Conservation (phyloP, 805 yeast species). For the Scheffersomyces stipitis region DNA sequence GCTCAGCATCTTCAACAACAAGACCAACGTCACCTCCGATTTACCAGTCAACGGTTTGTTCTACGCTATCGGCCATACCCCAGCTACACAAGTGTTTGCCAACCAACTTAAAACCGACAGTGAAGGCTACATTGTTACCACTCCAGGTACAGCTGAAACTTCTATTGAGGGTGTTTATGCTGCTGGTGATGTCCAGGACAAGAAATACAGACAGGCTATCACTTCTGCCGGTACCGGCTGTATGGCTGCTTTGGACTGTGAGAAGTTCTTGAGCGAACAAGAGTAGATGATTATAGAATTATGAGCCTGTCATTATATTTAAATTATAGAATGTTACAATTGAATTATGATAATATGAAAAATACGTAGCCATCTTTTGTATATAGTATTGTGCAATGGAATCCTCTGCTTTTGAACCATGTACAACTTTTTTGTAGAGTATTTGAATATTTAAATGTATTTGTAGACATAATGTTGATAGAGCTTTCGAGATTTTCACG, state of each 20-base stretch:
- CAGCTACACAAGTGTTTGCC: slow-evolving; percentile 83
- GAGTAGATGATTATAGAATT: no score
- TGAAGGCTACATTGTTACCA: slow-evolving; percentile 83
- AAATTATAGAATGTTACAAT: no score
- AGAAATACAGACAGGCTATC: slow-evolving; percentile 95
- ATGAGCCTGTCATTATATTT: no score
- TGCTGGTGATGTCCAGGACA: slow-evolving; percentile 99
- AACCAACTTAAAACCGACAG: slow-evolving; percentile 83
- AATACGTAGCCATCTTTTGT: no score
- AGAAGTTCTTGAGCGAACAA: slow-evolving; percentile 70
- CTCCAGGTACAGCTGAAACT: slow-evolving; percentile 86
- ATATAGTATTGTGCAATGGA: no score
- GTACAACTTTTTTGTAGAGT: no score
- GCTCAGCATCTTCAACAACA: slow-evolving; percentile 66
- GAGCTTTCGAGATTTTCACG: no score
- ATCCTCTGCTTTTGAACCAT: no score
- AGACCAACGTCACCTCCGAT: slow-evolving; percentile 66
- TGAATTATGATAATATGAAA: no score
- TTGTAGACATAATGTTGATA: no score
- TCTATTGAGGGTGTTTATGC: slow-evolving; percentile 91
- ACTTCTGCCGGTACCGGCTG: slow-evolving; percentile 99
- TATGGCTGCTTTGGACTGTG: slow-evolving; percentile 98
- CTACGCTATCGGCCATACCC: slow-evolving; percentile 97
- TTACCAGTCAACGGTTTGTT: slow-evolving; percentile 86
- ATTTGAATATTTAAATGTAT: no score